A percentile compares a stretch with the other conserved stretches of the same genome.
These are phyloP conservation scores for Xylaria sp. DNA, from an alignment of 495 filamentous ascomycete genomes.

Conservation along the genomic window DNA sequence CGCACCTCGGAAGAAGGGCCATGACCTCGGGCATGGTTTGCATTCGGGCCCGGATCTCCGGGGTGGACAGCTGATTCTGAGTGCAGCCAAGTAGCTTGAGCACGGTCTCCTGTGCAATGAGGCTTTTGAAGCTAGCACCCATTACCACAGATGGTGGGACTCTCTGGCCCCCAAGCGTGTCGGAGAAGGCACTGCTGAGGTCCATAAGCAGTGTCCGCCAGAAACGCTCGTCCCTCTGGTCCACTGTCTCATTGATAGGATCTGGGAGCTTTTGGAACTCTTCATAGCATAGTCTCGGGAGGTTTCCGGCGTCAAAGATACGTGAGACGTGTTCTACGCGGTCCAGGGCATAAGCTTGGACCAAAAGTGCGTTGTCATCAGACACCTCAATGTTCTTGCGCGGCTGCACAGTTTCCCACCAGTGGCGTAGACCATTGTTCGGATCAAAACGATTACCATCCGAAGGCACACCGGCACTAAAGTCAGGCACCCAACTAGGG, in stretches of 20 bases:
- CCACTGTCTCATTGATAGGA: constrained; percentile 15
- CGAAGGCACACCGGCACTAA: constrained; percentile 10
- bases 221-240: constrained; percentile 28
- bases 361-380: constrained; percentile 18
- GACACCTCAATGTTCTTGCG: constrained; percentile 26
- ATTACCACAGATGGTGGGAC: background rate
- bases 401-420: constrained; percentile 32
- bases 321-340: constrained; percentile 33
- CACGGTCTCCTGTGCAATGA: constrained; percentile 33
- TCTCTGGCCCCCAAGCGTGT: background rate
- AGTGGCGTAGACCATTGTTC: constrained; percentile 26
- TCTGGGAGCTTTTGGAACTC: constrained; percentile 26
- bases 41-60: constrained; percentile 30
- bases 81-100: constrained; percentile 31
- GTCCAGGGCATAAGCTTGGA: constrained; percentile 34
- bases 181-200: background rate
- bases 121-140: constrained; percentile 27
- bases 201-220: constrained; percentile 37
- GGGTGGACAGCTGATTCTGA: constrained; percentile 23
- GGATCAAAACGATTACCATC: background rate
- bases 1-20: constrained; percentile 30
- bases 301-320: constrained; percentile 33
- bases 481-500: constrained; percentile 40
- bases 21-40: constrained; percentile 24
- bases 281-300: constrained; percentile 25